Evolutionary conservation across 306 rosid species (phyloP).

Genomic region (Biancaea sappan): DNA sequence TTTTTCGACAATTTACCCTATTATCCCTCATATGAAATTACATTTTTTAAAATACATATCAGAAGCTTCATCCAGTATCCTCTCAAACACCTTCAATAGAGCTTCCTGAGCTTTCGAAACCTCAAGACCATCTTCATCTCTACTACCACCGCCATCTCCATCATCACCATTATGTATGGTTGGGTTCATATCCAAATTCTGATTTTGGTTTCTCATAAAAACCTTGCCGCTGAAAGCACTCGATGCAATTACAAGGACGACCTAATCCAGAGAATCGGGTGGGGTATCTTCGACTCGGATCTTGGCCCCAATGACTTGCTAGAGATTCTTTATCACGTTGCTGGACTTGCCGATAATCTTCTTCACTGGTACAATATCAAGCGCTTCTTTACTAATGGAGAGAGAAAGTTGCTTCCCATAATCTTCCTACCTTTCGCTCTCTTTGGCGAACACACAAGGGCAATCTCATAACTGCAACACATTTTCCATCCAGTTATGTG

Average conservation of each 20-base stretch:
- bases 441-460: not conserved
- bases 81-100: slow-evolving; percentile 77
- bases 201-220: not conserved
- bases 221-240: slow-evolving; percentile 36
- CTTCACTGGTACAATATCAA: slow-evolving; percentile 53
- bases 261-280: slow-evolving; percentile 71
- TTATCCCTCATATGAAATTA: too few species aligned
- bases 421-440: slow-evolving; percentile 21
- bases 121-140: slow-evolving; percentile 52
- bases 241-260: slow-evolving; percentile 57
- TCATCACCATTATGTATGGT: not conserved
- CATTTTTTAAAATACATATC: too few species aligned
- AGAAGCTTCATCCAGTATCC: slow-evolving; percentile 91
- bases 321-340: slow-evolving; percentile 68
- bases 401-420: slow-evolving; percentile 75
- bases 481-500: too few species aligned
- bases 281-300: slow-evolving; percentile 82
- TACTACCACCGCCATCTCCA: not conserved
- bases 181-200: not conserved
- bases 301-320: slow-evolving; percentile 77
- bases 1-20: too few species aligned
- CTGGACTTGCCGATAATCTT: slow-evolving; percentile 97
- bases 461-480: too few species aligned
- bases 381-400: slow-evolving; percentile 79
- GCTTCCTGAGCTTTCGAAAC: slow-evolving; percentile 90